Conservation (phyloP, 169 alveolate genomes). For the Plasmodium berghei region DNA sequence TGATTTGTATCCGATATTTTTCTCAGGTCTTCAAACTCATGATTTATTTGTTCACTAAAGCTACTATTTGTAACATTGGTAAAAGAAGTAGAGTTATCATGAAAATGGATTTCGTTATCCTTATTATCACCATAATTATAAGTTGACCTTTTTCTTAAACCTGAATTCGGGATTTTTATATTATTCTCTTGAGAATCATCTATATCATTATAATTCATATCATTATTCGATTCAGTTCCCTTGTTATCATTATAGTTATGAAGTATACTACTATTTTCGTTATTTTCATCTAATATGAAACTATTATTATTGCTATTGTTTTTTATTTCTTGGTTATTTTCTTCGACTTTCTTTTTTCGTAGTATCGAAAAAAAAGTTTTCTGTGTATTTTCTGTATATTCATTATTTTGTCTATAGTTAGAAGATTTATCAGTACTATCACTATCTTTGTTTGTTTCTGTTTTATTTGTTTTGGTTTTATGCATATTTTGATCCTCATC, state of each 20-base stretch:
- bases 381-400: neutral
- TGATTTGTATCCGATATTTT: conserved; percentile 14
- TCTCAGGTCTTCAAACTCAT: conserved; percentile 18
- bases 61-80: conserved; percentile 31
- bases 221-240: neutral
- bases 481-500: conserved; percentile 6
- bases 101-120: conserved; percentile 12
- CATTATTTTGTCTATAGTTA: neutral
- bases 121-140: neutral
- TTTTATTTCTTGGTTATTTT: neutral
- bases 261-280: conserved; percentile 7
- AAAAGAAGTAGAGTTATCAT: conserved; percentile 32
- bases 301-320: neutral
- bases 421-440: neutral
- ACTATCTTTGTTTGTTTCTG: neutral
- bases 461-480: neutral
- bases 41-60: conserved; percentile 33
- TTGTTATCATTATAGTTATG: neutral
- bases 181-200: neutral
- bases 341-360: conserved; percentile 14
- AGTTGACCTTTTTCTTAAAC: conserved; percentile 7
- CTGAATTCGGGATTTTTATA: conserved; percentile 1
- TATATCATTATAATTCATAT: conserved; percentile 8
- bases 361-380: conserved; percentile 2
- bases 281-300: neutral